phyloP scores from a whole-genome alignment of 441 rosid species.

The Sinapis alba region DNA sequence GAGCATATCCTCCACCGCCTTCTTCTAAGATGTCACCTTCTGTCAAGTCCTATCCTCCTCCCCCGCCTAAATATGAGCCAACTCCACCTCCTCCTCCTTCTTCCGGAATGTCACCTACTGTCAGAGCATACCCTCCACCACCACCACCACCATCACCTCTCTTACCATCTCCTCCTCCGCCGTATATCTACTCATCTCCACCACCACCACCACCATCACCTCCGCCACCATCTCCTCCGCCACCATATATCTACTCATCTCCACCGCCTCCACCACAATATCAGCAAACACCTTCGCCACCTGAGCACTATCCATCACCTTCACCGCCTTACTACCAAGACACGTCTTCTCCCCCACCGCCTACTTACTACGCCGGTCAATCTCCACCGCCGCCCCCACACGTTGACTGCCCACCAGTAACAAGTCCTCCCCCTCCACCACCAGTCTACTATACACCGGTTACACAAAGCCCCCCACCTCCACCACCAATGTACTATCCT shows the following conservation, averaged over 20 bases:
- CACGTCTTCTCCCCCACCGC: slow-evolving; percentile 32
- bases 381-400: slow-evolving; percentile 38
- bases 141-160: slow-evolving; percentile 42
- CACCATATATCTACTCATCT: slow-evolving; percentile 39
- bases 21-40: slow-evolving; percentile 46
- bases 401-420: slow-evolving; percentile 5
- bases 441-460: slow-evolving; percentile 11
- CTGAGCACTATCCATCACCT: slow-evolving; percentile 41
- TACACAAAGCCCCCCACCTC: slow-evolving; percentile 8
- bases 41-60: slow-evolving; percentile 49
- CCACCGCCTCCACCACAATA: slow-evolving; percentile 35
- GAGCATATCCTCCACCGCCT: slow-evolving; percentile 43
- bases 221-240: slow-evolving; percentile 36
- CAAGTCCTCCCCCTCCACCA: slow-evolving; percentile 44
- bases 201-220: slow-evolving; percentile 43
- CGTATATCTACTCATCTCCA: slow-evolving; percentile 34
- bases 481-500: background rate
- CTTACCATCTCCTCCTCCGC: slow-evolving; percentile 38
- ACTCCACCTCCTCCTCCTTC: slow-evolving; percentile 41
- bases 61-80: slow-evolving; percentile 36
- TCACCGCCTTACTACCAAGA: slow-evolving; percentile 37
- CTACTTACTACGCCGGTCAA: slow-evolving; percentile 21
- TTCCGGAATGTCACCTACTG: slow-evolving; percentile 37
- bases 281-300: slow-evolving; percentile 35
- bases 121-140: slow-evolving; percentile 43